Conservation (phyloP, 2,329 filamentous ascomycete species). For the Colletotrichum caudatum region DNA sequence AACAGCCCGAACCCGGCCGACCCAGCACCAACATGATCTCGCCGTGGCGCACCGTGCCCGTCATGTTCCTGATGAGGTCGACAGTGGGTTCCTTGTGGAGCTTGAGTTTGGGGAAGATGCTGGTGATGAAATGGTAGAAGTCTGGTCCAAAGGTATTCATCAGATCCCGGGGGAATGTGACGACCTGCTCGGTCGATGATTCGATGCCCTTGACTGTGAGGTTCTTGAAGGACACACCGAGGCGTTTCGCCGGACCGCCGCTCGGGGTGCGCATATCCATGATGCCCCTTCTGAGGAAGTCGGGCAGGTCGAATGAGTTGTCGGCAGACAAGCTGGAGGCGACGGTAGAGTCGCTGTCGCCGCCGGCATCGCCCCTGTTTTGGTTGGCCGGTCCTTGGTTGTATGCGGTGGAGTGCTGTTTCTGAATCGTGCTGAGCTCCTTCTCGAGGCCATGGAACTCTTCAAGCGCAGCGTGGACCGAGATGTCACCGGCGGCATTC, state of each 20-base stretch:
- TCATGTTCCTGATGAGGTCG: constrained; percentile 50
- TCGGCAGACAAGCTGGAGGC: constrained; percentile 24
- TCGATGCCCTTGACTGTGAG: constrained; percentile 80
- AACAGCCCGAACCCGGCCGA: constrained; percentile 79
- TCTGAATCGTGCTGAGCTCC: constrained; percentile 44
- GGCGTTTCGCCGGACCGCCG: constrained; percentile 77
- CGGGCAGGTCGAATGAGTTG: constrained; percentile 69
- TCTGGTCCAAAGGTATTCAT: constrained; percentile 85
- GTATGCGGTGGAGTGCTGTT: constrained; percentile 21
- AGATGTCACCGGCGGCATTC: constrained; percentile 43
- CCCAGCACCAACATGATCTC: constrained; percentile 66
- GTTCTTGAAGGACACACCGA: constrained; percentile 82
- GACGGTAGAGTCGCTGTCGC: constrained; percentile 39
- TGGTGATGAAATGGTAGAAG: constrained; percentile 72
- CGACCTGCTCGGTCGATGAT: constrained; percentile 75
- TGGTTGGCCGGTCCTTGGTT: not conserved
- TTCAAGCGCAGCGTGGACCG: constrained; percentile 40
- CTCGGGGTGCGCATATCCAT: constrained; percentile 77
- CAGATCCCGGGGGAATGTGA: constrained; percentile 79
- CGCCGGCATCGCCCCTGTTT: constrained; percentile 13
- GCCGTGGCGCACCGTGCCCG: constrained; percentile 51
- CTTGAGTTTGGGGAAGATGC: constrained; percentile 51
- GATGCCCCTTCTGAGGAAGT: constrained; percentile 80
- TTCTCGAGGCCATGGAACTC: constrained; percentile 45
- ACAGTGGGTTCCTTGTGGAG: constrained; percentile 45